phyloP scores from a whole-genome alignment of 257 asterid species.

The Fraxinus anomala region DNA sequence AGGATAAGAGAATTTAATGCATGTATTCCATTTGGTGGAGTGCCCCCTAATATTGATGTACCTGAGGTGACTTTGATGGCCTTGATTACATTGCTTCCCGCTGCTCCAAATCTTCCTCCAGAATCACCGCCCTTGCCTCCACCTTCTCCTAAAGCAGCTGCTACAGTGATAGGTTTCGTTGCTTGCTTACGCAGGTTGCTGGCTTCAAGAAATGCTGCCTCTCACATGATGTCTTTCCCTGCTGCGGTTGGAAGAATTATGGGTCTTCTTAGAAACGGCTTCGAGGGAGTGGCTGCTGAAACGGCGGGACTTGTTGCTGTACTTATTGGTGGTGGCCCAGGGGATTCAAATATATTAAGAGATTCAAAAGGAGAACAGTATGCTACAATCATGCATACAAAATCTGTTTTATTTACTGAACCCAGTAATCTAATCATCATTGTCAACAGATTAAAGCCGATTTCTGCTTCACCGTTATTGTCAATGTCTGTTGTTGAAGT shows the following conservation, averaged over 20 bases:
- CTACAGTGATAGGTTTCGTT: conserved; percentile 91
- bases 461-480: conserved; percentile 88
- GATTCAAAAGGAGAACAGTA: conserved; percentile 95
- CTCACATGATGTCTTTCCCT: conserved; percentile 97
- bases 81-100: conserved; percentile 92
- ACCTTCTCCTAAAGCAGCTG: conserved; percentile 99
- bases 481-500: conserved; percentile 95
- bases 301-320: conserved; percentile 85
- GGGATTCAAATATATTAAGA: conserved; percentile 62
- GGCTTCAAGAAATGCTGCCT: conserved; percentile 90
- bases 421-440: conserved; percentile 73
- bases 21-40: conserved; percentile 83
- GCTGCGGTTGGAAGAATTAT: conserved; percentile 96
- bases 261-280: conserved; percentile 97
- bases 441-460: conserved; percentile 87
- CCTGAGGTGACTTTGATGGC: conserved; percentile 99
- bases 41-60: conserved; percentile 83
- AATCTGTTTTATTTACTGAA: conserved; percentile 83
- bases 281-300: conserved; percentile 94
- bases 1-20: conserved; percentile 98
- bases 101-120: conserved; percentile 95
- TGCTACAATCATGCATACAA: conserved; percentile 92
- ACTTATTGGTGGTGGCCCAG: conserved; percentile 98
- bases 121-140: conserved; percentile 96
- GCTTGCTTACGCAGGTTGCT: conserved; percentile 93